Evolutionary conservation across 805 yeast genomes (phyloP), one percentile per base, ranked within the genome.

Genomic region (Naumovozyma baii): DNA sequence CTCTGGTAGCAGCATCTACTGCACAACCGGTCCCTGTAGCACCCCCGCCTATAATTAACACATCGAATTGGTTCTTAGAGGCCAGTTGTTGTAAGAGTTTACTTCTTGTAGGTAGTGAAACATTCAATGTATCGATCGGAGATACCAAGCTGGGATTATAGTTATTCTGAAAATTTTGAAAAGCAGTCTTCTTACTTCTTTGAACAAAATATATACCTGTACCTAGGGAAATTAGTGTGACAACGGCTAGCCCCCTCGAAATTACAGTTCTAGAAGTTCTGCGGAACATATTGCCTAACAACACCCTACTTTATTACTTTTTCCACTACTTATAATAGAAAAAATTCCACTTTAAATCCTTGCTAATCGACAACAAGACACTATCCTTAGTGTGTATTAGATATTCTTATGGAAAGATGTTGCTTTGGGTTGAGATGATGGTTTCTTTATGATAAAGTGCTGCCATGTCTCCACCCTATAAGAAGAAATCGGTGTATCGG

Each of bases 21-120:
- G 96, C 96, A 36, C 85, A 76, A 44, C 96, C 97, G 4, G 95
- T 69, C 46, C 97, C 97, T 13, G 92, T 80, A 31, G 96, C 96
- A 59, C 97, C 97, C 50, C 96, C 96, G 45, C 97, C 97, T 50
- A 90, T 78, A 50, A 88, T 71, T 47, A 88, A 64, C n/a, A 88
- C 73, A 59, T 90, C 96, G 79, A 56, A 80, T 72, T 39, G 73
- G 62, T 35, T 67, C 54, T 42, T 71, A 50, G 57, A 70, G 66
- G 48, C 42, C 42, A 80, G 58, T 43, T 69, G 70, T 3, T 67
- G 54, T 37, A 81, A 46, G 43, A 80, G 58, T 35, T 73, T 74
- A 3, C 63, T 61, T 57, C 90, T 68, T 1, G 77, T 41, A 18
- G 84, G 83, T 8, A 50, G 26, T 7, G 26, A 22, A 7, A 22